These are phyloP conservation scores for Datura wrightii DNA, from an alignment of 257 asterid genomes.

Conservation along the genomic window DNA sequence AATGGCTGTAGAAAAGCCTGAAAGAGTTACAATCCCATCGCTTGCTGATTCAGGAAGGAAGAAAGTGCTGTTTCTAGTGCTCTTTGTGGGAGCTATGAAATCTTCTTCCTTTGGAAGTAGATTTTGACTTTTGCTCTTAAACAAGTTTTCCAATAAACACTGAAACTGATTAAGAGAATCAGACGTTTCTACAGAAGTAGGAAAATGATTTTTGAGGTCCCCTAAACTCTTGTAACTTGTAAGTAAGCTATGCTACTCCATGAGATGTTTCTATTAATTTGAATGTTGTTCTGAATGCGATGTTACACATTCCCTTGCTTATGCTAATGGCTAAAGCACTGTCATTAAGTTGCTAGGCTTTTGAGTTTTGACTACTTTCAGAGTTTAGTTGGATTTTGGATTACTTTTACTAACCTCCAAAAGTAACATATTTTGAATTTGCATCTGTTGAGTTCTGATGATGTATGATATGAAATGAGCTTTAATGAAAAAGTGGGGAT, in stretches of 20 bases:
- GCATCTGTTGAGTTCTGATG: neutral
- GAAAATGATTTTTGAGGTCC: constrained; percentile 10
- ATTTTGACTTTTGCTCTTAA: neutral
- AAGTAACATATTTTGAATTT: neutral
- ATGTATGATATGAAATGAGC: neutral
- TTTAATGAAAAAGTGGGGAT: neutral
- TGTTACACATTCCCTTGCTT: constrained; percentile 4
- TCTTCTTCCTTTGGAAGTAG: neutral
- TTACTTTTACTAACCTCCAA: neutral
- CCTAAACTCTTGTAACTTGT: neutral
- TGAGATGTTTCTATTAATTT: neutral
- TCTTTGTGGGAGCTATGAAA: neutral
- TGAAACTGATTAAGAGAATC: constrained; percentile 23
- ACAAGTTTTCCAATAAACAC: constrained; percentile 1
- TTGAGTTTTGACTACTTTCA: neutral
- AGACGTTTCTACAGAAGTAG: neutral
- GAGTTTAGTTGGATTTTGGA: neutral
- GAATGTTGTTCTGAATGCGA: neutral
- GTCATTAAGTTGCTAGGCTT: neutral
- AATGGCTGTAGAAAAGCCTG: constrained; percentile 1
- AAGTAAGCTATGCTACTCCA: neutral
- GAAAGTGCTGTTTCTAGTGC: neutral
- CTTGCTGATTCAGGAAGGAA: neutral
- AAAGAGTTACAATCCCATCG: neutral
- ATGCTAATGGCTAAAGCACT: neutral